A percentile compares a stretch with the other conserved stretches of the same genome.
Evolutionary conservation across 1,139 yeast species (phyloP).

Genomic region (Hanseniaspora gamundiae): DNA sequence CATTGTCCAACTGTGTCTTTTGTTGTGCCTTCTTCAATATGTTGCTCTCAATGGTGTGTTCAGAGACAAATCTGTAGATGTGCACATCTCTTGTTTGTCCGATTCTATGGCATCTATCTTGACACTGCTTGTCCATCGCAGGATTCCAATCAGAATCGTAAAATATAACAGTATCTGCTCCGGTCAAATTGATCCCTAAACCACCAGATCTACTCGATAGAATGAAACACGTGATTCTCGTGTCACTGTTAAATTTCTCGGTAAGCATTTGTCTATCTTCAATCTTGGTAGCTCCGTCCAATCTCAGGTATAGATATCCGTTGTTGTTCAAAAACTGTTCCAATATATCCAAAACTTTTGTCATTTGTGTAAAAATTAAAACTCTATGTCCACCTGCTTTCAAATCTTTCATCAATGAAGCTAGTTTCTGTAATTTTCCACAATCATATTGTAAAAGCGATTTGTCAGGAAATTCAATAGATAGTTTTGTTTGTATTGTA

Average conservation of each 20-base stretch:
- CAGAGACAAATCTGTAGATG: slow-evolving; percentile 90
- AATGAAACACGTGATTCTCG: slow-evolving; percentile 80
- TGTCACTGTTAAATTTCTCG: slow-evolving; percentile 81
- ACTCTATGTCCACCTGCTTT: slow-evolving; percentile 87
- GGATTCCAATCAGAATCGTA: slow-evolving; percentile 99
- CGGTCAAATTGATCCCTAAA: slow-evolving; percentile 90
- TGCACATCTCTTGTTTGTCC: slow-evolving; percentile 98
- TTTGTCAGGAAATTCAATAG: slow-evolving; percentile 95
- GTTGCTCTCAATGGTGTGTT: slow-evolving; percentile 91
- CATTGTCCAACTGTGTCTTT: slow-evolving; percentile 87
- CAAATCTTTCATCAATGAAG: slow-evolving; percentile 60
- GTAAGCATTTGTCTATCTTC: slow-evolving; percentile 94
- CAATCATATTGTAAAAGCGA: slow-evolving; percentile 88
- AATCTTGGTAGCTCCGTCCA: slow-evolving; percentile 95
- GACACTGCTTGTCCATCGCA: slow-evolving; percentile 98
- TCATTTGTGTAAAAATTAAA: slow-evolving; percentile 95
- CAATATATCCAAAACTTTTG: slow-evolving; percentile 82
- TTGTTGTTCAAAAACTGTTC: slow-evolving; percentile 91
- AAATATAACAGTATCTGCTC: slow-evolving; percentile 98
- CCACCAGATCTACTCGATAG: slow-evolving; percentile 97
- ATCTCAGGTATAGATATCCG: slow-evolving; percentile 86
- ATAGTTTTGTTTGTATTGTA: slow-evolving; percentile 69
- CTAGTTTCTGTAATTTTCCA: slow-evolving; percentile 85
- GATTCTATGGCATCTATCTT: slow-evolving; percentile 97
- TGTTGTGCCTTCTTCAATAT: slow-evolving; percentile 91